A percentile compares a stretch with the other conserved stretches of the same genome.
Conservation (phyloP, 805 yeast species). For the Kockiozyma suomiensis region DNA sequence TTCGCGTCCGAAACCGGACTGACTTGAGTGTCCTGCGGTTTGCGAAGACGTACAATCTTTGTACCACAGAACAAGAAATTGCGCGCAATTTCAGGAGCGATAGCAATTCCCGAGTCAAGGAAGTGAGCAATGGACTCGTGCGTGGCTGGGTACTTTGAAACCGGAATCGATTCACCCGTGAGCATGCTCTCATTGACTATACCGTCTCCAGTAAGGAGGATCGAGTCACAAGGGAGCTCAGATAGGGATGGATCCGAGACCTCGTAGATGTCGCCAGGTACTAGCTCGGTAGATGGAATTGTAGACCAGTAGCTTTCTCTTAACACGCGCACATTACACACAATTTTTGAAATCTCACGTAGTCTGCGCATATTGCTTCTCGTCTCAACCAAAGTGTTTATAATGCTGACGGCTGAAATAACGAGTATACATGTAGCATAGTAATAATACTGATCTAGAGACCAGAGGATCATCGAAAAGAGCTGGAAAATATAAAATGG, state of each 20-base stretch:
- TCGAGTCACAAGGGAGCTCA: conserved; percentile 84
- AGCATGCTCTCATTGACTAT: conserved; percentile 97
- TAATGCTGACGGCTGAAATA: conserved; percentile 78
- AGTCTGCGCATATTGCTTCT: conserved; percentile 63
- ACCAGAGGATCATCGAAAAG: conserved; percentile 89
- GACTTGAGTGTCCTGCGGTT: conserved; percentile 44
- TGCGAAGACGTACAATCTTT: conserved; percentile 77
- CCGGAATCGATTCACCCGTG: conserved; percentile 98
- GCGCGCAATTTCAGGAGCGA: conserved; percentile 66
- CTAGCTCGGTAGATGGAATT: conserved; percentile 71
- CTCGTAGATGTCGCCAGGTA: conserved; percentile 96
- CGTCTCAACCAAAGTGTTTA: conserved; percentile 85
- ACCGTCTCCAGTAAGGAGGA: conserved; percentile 87
- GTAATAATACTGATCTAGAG: conserved; percentile 87
- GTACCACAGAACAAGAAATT: conserved; percentile 89
- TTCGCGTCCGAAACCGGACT: neutral
- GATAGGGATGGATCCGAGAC: conserved; percentile 79
- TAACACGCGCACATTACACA: conserved; percentile 84
- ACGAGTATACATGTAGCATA: conserved; percentile 90
- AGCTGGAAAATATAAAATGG: conserved; percentile 96
- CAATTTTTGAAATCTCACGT: conserved; percentile 69
- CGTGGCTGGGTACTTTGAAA: conserved; percentile 72
- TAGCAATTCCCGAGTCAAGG: conserved; percentile 49
- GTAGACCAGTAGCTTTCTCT: conserved; percentile 86
- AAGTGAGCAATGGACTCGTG: conserved; percentile 54